Evolutionary conservation across 176 grass and related monocot species (phyloP).

Genomic region (Lolium multiflorum): DNA sequence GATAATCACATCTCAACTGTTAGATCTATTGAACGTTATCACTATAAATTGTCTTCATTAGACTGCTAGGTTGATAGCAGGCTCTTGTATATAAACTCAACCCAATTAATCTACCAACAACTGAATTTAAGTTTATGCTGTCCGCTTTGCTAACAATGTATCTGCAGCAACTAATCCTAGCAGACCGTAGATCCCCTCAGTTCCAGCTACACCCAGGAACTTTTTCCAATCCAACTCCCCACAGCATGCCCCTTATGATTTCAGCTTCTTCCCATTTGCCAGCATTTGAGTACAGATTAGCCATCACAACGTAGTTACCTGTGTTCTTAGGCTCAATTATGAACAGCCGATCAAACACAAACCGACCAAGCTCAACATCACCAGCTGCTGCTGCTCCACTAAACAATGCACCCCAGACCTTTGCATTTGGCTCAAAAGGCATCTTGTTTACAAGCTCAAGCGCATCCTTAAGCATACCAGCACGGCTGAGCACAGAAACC

Average conservation of each 20-base stretch:
- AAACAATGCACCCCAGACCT: slow-evolving; percentile 66
- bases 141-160: slow-evolving; percentile 27
- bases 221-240: slow-evolving; percentile 61
- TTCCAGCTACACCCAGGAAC: slow-evolving; percentile 75
- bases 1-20: slow-evolving; percentile 51
- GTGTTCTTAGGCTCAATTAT: slow-evolving; percentile 73
- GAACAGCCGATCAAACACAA: slow-evolving; percentile 55
- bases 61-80: slow-evolving; percentile 31
- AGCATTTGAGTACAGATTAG: slow-evolving; percentile 70
- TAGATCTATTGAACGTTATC: slow-evolving; percentile 27
- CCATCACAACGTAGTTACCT: slow-evolving; percentile 74
- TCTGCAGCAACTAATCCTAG: slow-evolving; percentile 45
- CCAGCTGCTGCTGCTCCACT: slow-evolving; percentile 61
- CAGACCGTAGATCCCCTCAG: slow-evolving; percentile 39
- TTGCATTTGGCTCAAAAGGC: slow-evolving; percentile 67
- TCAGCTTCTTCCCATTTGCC: slow-evolving; percentile 78
- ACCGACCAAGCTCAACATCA: slow-evolving; percentile 54
- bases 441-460: slow-evolving; percentile 58
- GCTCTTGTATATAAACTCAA: slow-evolving; percentile 49
- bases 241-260: slow-evolving; percentile 60
- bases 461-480: slow-evolving; percentile 69
- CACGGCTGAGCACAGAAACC: slow-evolving; percentile 57
- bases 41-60: slow-evolving; percentile 36
- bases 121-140: slow-evolving; percentile 27
- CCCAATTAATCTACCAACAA: slow-evolving; percentile 42